Conservation (phyloP, 306 rosid genomes). For the Abrus pulchellus region DNA sequence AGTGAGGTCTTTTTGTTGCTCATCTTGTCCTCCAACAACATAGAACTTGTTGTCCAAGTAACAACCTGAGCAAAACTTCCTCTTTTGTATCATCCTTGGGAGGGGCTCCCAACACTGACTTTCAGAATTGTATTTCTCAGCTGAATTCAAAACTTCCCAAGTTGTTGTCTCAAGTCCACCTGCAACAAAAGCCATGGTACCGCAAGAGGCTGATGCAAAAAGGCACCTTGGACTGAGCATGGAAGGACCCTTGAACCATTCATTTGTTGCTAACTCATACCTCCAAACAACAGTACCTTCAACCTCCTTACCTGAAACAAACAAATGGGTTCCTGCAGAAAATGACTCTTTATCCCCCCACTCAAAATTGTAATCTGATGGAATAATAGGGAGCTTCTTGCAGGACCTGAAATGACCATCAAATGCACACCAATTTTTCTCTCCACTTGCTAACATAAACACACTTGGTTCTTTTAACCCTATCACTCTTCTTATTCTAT, state of each 20-base stretch:
- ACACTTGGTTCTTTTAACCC: conserved; percentile 68
- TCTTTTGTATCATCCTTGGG: conserved; percentile 64
- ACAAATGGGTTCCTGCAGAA: conserved; percentile 74
- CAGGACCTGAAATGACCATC: conserved; percentile 57
- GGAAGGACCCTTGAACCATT: conserved; percentile 72
- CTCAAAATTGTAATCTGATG: conserved; percentile 63
- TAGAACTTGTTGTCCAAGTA: conserved; percentile 74
- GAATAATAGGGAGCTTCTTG: conserved; percentile 67
- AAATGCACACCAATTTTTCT: conserved; percentile 71
- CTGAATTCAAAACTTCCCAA: conserved; percentile 53
- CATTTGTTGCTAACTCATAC: conserved; percentile 62
- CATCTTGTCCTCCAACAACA: conserved; percentile 79
- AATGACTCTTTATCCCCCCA: conserved; percentile 69
- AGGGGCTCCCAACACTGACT: conserved; percentile 66
- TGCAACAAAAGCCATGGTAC: conserved; percentile 69
- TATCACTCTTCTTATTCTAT: conserved; percentile 67
- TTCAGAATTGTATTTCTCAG: conserved; percentile 72
- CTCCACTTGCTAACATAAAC: conserved; percentile 72
- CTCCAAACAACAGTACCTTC: conserved; percentile 71
- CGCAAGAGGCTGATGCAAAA: conserved; percentile 76
- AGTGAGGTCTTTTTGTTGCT: conserved; percentile 49
- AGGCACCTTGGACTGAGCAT: conserved; percentile 75
- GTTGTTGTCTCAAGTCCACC: conserved; percentile 68
- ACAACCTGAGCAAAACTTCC: conserved; percentile 75
- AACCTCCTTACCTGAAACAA: conserved; percentile 73